Percentiles rank a stretch among this genome's conserved stretches.
These are phyloP conservation scores for Inga oerstediana DNA, from an alignment of 306 rosid species.

Conservation along the genomic window DNA sequence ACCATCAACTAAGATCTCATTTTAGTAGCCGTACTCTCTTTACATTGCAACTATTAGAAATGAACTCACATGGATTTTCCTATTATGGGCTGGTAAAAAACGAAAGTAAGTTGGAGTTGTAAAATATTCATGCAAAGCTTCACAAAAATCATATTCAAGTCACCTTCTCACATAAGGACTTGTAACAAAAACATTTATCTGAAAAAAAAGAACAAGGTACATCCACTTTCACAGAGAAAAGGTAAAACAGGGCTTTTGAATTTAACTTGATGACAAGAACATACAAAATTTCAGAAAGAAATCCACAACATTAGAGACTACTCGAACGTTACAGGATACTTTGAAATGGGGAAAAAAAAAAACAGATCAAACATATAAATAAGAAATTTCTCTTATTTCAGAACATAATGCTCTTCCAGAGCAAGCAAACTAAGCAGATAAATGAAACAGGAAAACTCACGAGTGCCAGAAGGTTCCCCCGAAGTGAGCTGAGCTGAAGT, in stretches of 20 bases:
- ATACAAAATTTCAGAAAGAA: neutral
- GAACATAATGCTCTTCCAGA: neutral
- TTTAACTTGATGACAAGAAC: neutral
- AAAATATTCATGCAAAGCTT: neutral
- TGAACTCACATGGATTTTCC: neutral
- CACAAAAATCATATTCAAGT: neutral
- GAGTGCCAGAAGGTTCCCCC: neutral
- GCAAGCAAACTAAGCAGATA: neutral
- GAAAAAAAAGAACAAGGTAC: too few species aligned
- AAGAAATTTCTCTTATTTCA: neutral
- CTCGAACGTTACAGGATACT: neutral
- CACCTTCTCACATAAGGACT: neutral
- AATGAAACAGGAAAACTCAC: neutral
- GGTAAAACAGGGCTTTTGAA: neutral
- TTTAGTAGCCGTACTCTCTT: neutral
- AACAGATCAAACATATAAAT: neutral
- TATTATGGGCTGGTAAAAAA: neutral
- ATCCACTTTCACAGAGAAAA: neutral
- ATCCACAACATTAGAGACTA: neutral
- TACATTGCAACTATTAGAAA: neutral
- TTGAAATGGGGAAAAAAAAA: neutral
- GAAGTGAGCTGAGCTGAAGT: neutral
- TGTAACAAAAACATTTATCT: neutral
- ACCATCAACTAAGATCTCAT: neutral
- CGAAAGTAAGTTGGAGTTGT: neutral